These are phyloP conservation scores for Colletotrichum sidae DNA, from an alignment of 2,329 filamentous ascomycete species.

Conservation along the genomic window DNA sequence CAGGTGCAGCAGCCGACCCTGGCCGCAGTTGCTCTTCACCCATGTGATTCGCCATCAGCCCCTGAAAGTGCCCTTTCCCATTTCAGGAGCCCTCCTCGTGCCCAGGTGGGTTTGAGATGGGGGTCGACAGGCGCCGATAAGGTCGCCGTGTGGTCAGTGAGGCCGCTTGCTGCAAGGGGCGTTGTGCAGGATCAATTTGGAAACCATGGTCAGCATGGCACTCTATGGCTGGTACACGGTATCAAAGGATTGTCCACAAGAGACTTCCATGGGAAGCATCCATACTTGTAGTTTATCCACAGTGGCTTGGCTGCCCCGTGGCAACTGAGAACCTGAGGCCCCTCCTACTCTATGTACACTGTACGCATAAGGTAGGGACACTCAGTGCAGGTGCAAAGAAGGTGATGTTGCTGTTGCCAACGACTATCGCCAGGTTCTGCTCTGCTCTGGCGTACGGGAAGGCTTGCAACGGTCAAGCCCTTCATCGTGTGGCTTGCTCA, in stretches of 20 bases:
- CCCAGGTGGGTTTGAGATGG: slow-evolving; percentile 13
- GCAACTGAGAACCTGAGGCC: no score
- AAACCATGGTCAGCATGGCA: slow-evolving; percentile 7
- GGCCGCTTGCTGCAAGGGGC: background rate
- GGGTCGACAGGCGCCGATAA: background rate
- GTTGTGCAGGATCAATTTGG: slow-evolving; percentile 6
- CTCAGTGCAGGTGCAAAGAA: no score
- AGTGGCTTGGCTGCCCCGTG: slow-evolving; percentile 10
- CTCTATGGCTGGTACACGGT: slow-evolving; percentile 15
- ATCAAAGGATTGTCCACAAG: slow-evolving; percentile 14
- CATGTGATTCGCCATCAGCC: background rate
- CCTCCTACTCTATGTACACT: no score
- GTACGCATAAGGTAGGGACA: no score
- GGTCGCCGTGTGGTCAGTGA: slow-evolving; percentile 2
- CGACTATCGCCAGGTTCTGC: no score
- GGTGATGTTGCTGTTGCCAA: no score
- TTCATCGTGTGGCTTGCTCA: no score
- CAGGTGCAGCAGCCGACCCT: slow-evolving; percentile 8
- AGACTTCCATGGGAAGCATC: background rate
- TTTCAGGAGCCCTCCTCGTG: slow-evolving; percentile 25
- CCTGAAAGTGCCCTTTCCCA: slow-evolving; percentile 16
- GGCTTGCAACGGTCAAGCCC: no score
- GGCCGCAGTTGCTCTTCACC: background rate
- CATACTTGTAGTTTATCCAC: background rate
- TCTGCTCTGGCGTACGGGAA: no score